These are phyloP conservation scores for Aspergillus thermomutatus DNA, from an alignment of 2,329 filamentous ascomycete species.

Conservation along the genomic window DNA sequence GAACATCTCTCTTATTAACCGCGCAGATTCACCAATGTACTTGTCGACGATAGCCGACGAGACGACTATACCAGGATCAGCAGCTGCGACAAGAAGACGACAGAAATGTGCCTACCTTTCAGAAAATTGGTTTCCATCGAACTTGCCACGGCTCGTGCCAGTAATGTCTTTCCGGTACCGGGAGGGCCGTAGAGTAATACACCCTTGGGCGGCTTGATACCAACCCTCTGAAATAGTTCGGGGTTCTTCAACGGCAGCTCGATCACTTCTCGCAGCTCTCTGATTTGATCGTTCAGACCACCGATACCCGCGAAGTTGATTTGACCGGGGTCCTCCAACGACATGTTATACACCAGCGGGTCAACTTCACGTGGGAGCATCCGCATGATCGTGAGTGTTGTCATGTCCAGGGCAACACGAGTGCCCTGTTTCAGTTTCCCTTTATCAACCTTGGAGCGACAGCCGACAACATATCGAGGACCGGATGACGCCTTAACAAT, in stretches of 20 bases:
- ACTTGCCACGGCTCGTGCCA: conserved; percentile 92
- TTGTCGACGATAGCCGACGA: conserved; percentile 99
- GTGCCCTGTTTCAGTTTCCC: conserved; percentile 96
- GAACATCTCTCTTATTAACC: conserved; percentile 98
- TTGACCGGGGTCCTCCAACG: conserved; percentile 93
- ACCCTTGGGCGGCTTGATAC: conserved; percentile 98
- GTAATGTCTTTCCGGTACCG: conserved; percentile 91
- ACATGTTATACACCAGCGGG: conserved; percentile 99
- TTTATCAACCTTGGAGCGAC: conserved; percentile 97
- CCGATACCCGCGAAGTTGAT: conserved; percentile 97
- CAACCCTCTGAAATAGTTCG: conserved; percentile 91
- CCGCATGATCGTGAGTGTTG: conserved; percentile 98
- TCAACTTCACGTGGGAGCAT: conserved; percentile 99
- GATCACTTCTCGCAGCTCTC: conserved; percentile 95
- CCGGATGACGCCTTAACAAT: conserved; percentile 98
- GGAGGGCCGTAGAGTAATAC: conserved; percentile 94
- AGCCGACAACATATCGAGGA: conserved; percentile 95
- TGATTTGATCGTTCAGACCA: conserved; percentile 96
- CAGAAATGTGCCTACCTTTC: conserved; percentile 63
- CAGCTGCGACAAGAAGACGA: not conserved
- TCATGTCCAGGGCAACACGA: conserved; percentile 97
- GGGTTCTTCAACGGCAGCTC: conserved; percentile 98
- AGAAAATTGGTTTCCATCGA: conserved; percentile 97
- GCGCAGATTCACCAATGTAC: conserved; percentile 97
- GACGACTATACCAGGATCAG: conserved; percentile 62